Evolutionary conservation across 371 early-diverging fungal genomes (phyloP).

Genomic region (Apophysomyces ossiformis): DNA sequence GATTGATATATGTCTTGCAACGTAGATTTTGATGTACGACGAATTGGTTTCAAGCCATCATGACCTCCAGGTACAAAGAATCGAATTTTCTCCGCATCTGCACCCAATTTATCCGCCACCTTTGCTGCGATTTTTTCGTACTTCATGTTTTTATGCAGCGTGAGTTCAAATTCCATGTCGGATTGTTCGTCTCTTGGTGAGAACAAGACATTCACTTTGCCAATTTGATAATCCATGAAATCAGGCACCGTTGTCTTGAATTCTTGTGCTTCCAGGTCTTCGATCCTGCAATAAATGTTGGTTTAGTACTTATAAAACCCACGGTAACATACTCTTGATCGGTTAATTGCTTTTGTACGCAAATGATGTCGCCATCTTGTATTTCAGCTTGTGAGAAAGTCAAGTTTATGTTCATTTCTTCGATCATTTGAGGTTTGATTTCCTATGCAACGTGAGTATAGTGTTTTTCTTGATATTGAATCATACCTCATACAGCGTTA

Average conservation of each 20-base stretch:
- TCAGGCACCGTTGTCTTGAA: conserved; percentile 58
- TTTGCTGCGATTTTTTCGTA: conserved; percentile 31
- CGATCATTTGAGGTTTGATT: conserved; percentile 91
- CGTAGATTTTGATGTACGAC: conserved; percentile 25
- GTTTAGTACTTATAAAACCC: background rate
- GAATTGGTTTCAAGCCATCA: conserved; percentile 29
- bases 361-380: conserved; percentile 91
- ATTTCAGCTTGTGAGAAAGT: conserved; percentile 82
- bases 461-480: background rate
- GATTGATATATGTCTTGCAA: conserved; percentile 27
- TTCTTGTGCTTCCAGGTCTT: conserved; percentile 21
- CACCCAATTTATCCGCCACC: conserved; percentile 22
- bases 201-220: conserved; percentile 74
- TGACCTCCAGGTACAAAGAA: conserved; percentile 19
- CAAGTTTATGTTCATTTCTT: conserved; percentile 61
- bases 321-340: conserved; percentile 60
- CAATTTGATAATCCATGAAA: conserved; percentile 76
- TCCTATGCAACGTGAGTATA: conserved; percentile 46
- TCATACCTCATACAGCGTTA: conserved; percentile 73
- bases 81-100: conserved; percentile 43
- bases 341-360: conserved; percentile 69
- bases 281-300: conserved; percentile 38
- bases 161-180: conserved; percentile 28
- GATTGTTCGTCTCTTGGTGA: conserved; percentile 51
- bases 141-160: conserved; percentile 26